Evolutionary conservation across 2,329 filamentous ascomycete genomes (phyloP), one percentile per base, ranked within the genome.

Genomic region (Penicillium psychrosexuale): DNA sequence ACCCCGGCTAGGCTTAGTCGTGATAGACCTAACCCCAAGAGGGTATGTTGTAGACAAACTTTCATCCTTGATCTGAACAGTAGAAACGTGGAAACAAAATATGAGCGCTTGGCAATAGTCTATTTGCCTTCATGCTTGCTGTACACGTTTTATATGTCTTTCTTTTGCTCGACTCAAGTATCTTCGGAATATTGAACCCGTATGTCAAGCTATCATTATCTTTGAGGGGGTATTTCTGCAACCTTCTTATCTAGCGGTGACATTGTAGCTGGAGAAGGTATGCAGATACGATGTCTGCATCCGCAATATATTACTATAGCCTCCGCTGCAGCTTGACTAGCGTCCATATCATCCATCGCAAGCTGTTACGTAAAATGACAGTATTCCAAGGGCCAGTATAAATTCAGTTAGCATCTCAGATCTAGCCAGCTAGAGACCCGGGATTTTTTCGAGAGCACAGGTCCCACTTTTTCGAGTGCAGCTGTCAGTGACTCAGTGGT

Each of bases 1-100:
- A 50, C 34, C 45, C 46, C 43, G 2, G 50, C 50, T n/a, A 48
- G 15, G 24, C 54, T 38, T 15, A 57, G 43, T 2, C 51, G 22
- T 12, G 55, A 49, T 17, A 59, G 17, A 31, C 55, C 40, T 34
- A 57, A 15, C 24, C 39, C 55, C 8, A 57, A 27, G 9, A 58
- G 51, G 22, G 38, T 37, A 38, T 60, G 48, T 24, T 39, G 45
- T 39, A 57, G 8, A 36, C 19, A 27, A 22, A 27, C n/a, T 22
- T 51, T 57, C 52, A 58, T 60, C 13, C 11, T 48, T 33, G 6
- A 1, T 19, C 8, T 1, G 28, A 9, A 3, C 15, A 33, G 28
- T 2, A 19, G n/a, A 11, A 8, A 8, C 27, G 19, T 43, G 19
- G 19, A 17, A 43, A 43, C 13, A 17, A 34, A 7, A 11, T 45